Percentiles rank a stretch among this genome's conserved stretches.
phyloP scores from a whole-genome alignment of 768 basidiomycete species.

The Lepiota brunneoincarnata region DNA sequence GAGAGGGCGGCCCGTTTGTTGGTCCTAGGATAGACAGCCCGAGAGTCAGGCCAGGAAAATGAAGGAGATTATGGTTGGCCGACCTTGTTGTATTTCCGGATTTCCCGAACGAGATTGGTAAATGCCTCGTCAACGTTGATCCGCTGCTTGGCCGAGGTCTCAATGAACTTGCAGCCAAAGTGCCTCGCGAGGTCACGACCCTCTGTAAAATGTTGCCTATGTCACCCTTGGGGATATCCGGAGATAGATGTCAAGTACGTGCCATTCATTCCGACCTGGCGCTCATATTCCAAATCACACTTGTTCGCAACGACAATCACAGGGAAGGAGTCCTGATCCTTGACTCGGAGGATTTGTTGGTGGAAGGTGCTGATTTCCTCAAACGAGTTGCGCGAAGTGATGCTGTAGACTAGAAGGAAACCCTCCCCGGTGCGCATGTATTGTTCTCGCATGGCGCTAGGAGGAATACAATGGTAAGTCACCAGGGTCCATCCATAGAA shows the following conservation, averaged over 20 bases:
- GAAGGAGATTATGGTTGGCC: conserved; percentile 13
- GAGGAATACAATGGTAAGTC: conserved; percentile 8
- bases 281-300: conserved; percentile 92
- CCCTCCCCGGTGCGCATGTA: conserved; percentile 99
- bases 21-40: conserved; percentile 45
- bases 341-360: conserved; percentile 94
- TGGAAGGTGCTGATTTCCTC: conserved; percentile 97
- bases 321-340: conserved; percentile 94
- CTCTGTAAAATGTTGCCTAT: conserved; percentile 52
- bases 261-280: conserved; percentile 96
- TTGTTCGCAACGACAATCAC: conserved; percentile 99
- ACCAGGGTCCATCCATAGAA: conserved; percentile 2
- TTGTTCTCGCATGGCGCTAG: conserved; percentile 96
- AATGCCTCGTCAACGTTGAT: conserved; percentile 98
- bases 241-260: conserved; percentile 18
- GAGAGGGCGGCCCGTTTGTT: conserved; percentile 72
- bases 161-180: conserved; percentile 92
- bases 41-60: conserved; percentile 10
- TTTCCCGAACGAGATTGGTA: conserved; percentile 88
- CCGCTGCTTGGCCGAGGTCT: conserved; percentile 94
- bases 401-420: conserved; percentile 96
- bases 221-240: neutral
- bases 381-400: conserved; percentile 96
- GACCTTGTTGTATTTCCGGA: conserved; percentile 92
- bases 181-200: conserved; percentile 95